These are phyloP conservation scores for Hypoxylon intermedium DNA, from an alignment of 495 filamentous ascomycete species.

Conservation along the genomic window DNA sequence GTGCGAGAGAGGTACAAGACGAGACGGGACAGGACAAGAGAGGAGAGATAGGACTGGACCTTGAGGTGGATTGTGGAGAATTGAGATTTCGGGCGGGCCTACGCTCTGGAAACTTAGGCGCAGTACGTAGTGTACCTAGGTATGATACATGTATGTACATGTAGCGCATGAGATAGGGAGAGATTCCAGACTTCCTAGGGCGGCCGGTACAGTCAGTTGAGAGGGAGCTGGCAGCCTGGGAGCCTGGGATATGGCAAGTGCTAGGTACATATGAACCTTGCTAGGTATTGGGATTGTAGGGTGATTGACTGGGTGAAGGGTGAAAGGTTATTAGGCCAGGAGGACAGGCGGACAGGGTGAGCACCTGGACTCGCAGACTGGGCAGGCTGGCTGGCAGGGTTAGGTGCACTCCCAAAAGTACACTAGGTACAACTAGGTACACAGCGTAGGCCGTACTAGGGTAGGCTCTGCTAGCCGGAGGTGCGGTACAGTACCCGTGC, in stretches of 20 bases:
- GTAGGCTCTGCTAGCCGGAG: slow-evolving; percentile 30
- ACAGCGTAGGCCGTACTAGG: not conserved
- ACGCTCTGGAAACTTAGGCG: slow-evolving; percentile 40
- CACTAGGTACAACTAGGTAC: slow-evolving; percentile 17
- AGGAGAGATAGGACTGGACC: slow-evolving; percentile 24
- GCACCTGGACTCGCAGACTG: no score
- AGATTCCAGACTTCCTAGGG: slow-evolving; percentile 37
- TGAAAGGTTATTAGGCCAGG: no score
- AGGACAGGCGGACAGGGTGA: no score
- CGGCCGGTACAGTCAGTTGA: slow-evolving; percentile 27
- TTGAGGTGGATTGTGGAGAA: slow-evolving; percentile 35
- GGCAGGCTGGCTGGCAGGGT: no score
- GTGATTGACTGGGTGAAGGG: no score
- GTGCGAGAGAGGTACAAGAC: not conserved
- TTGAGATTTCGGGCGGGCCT: slow-evolving; percentile 38
- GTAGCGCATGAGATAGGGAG: slow-evolving; percentile 41
- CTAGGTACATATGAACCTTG: not conserved
- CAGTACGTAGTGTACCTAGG: slow-evolving; percentile 16
- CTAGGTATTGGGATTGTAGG: no score
- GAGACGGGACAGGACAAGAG: no score
- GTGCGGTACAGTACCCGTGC: slow-evolving; percentile 41
- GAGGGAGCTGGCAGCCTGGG: no score
- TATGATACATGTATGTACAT: not conserved
- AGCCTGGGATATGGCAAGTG: slow-evolving; percentile 1
- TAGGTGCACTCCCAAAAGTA: no score